These are phyloP conservation scores for Geum urbanum DNA, from an alignment of 306 rosid genomes.

Conservation along the genomic window DNA sequence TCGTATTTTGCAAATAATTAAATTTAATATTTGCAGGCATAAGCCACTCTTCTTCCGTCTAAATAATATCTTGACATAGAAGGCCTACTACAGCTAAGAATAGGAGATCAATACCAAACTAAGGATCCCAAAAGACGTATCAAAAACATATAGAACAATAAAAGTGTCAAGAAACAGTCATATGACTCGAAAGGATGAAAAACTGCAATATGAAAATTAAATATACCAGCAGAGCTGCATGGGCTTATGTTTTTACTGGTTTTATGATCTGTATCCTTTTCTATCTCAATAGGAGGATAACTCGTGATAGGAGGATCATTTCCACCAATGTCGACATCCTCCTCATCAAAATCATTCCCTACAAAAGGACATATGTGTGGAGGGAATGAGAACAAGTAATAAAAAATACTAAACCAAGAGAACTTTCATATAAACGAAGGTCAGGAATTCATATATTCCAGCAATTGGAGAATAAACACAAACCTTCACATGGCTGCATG, in stretches of 20 bases:
- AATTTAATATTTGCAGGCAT: constrained; percentile 5
- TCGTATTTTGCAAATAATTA: neutral
- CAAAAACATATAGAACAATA: neutral
- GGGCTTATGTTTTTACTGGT: constrained; percentile 36
- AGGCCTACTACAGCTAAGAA: constrained; percentile 1
- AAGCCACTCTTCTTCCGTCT: neutral
- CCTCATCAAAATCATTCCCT: constrained; percentile 67
- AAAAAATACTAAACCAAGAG: too few relatives aligned
- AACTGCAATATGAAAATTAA: constrained; percentile 14
- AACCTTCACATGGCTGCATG: constrained; percentile 77
- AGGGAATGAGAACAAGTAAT: neutral
- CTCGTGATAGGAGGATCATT: constrained; percentile 70
- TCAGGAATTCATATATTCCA: constrained; percentile 4
- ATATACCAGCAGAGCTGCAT: constrained; percentile 45
- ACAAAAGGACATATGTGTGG: constrained; percentile 24
- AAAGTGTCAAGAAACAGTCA: neutral
- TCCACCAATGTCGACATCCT: constrained; percentile 66
- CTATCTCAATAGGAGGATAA: constrained; percentile 54
- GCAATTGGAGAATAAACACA: constrained; percentile 15
- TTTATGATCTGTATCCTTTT: constrained; percentile 37
- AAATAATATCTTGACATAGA: neutral
- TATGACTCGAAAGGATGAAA: constrained; percentile 2
- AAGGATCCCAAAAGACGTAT: neutral
- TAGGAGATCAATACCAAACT: neutral
- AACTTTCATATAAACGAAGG: neutral